Conservation (phyloP, 2,329 filamentous ascomycete genomes). For the Cladosporium sp. region DNA sequence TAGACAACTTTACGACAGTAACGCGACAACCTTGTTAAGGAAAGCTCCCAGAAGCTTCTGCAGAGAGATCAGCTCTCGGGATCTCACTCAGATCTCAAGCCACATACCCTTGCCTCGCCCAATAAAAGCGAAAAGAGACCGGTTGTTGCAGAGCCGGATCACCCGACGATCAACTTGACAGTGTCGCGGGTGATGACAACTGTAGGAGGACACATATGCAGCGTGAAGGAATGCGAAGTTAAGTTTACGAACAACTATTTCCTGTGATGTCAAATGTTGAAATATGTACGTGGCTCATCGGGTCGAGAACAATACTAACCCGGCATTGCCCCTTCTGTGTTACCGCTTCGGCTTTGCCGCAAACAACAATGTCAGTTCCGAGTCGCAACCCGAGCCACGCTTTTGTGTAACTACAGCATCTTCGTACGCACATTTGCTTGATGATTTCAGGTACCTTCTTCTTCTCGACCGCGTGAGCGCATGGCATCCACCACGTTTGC, state of each 20-base stretch:
- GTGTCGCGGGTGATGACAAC: slow-evolving; percentile 24
- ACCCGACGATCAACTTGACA: slow-evolving; percentile 21
- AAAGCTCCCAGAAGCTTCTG: too few relatives aligned
- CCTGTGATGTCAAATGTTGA: not conserved
- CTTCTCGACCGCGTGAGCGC: not conserved
- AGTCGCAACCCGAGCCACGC: not conserved
- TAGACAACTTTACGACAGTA: slow-evolving; percentile 3
- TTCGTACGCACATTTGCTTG: not conserved
- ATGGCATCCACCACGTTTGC: not conserved
- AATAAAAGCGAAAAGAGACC: not conserved
- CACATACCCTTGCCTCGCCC: too few relatives aligned
- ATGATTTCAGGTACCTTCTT: not conserved
- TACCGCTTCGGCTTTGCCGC: slow-evolving; percentile 12
- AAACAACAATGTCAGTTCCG: not conserved
- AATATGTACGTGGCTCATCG: slow-evolving; percentile 12
- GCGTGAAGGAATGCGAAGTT: slow-evolving; percentile 5
- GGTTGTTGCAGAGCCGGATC: slow-evolving; percentile 14
- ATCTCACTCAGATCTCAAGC: too few relatives aligned
- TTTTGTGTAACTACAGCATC: too few relatives aligned
- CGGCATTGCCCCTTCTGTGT: slow-evolving; percentile 14
- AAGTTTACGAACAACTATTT: not conserved
- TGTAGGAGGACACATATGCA: slow-evolving; percentile 26
- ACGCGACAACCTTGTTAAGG: slow-evolving; percentile 43
- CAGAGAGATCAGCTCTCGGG: too few relatives aligned
- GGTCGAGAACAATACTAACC: slow-evolving; percentile 29